Percentiles rank a stretch among this genome's conserved stretches.
Conservation (phyloP, 2,329 filamentous ascomycete species). For the Cucurbitaria berberidis region DNA sequence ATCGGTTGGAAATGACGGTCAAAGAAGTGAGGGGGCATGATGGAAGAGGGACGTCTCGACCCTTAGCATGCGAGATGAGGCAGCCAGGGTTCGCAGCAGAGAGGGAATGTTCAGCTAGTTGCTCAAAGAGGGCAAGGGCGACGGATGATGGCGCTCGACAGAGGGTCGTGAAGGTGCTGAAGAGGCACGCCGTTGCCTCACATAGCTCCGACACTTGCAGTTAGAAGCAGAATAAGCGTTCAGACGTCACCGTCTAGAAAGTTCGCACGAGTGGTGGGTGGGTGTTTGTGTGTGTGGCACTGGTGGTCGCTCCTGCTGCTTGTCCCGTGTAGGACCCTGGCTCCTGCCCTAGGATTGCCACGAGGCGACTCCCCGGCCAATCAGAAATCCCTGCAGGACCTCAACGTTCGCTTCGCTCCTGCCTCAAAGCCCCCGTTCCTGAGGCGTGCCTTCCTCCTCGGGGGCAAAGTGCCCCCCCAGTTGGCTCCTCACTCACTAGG, state of each 20-base stretch:
- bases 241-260: conserved; percentile 15
- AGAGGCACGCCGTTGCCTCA: neutral
- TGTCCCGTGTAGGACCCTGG: conserved; percentile 10
- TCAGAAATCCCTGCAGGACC: conserved; percentile 4
- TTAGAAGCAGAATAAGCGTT: conserved; percentile 3
- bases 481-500: too few species aligned
- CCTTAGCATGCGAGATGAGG: neutral
- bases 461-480: too few species aligned
- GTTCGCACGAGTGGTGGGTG: conserved; percentile 9
- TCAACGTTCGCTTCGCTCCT: conserved; percentile 23
- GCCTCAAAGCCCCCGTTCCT: conserved; percentile 9
- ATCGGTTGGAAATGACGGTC: conserved; percentile 12
- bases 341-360: conserved; percentile 15
- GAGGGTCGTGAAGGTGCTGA: neutral
- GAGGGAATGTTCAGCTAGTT: neutral
- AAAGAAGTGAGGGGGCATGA: conserved; percentile 2
- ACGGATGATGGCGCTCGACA: neutral
- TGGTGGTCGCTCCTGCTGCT: conserved; percentile 1
- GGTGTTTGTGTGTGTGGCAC: too few species aligned
- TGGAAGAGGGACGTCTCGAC: neutral
- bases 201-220: neutral
- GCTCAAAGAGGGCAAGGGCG: neutral
- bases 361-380: conserved; percentile 21
- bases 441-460: conserved; percentile 8
- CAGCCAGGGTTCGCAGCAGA: neutral